Conservation (phyloP, 2,329 filamentous ascomycete species). For the Ascochyta fabae region DNA sequence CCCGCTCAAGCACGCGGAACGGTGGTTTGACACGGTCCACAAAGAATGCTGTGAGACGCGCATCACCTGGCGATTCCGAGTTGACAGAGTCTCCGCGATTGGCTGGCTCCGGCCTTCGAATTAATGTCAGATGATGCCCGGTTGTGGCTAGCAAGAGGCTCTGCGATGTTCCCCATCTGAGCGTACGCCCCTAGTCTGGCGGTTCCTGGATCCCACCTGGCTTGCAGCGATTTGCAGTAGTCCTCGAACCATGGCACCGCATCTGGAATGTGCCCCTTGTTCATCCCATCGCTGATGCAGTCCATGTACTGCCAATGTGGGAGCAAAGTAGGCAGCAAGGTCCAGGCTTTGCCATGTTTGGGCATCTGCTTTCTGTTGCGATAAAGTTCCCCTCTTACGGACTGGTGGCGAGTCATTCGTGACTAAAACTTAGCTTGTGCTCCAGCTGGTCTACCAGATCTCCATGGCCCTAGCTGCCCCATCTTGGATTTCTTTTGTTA, state of each 20-base stretch:
- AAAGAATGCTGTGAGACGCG: constrained; percentile 23
- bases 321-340: constrained; percentile 9
- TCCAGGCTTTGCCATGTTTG: constrained; percentile 19
- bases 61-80: constrained; percentile 42
- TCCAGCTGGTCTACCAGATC: constrained; percentile 9
- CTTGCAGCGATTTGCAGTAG: constrained; percentile 19
- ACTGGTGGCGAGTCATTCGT: not conserved
- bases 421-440: constrained; percentile 4
- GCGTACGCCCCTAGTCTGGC: constrained; percentile 28
- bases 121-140: constrained; percentile 19
- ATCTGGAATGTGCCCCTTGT: not conserved
- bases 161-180: constrained; percentile 44
- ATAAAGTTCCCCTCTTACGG: constrained; percentile 25
- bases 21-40: constrained; percentile 25
- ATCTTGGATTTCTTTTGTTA: constrained; percentile 17
- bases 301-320: constrained; percentile 9
- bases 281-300: constrained; percentile 6
- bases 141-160: constrained; percentile 38
- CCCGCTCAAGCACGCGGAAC: not conserved
- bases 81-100: constrained; percentile 30
- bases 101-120: constrained; percentile 29
- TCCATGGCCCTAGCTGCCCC: constrained; percentile 2
- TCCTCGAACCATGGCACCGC: constrained; percentile 3
- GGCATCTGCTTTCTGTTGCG: constrained; percentile 18
- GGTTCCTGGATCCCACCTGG: constrained; percentile 28